Conservation (phyloP, 177 flowering plant species). For the Vitis hybrid region DNA sequence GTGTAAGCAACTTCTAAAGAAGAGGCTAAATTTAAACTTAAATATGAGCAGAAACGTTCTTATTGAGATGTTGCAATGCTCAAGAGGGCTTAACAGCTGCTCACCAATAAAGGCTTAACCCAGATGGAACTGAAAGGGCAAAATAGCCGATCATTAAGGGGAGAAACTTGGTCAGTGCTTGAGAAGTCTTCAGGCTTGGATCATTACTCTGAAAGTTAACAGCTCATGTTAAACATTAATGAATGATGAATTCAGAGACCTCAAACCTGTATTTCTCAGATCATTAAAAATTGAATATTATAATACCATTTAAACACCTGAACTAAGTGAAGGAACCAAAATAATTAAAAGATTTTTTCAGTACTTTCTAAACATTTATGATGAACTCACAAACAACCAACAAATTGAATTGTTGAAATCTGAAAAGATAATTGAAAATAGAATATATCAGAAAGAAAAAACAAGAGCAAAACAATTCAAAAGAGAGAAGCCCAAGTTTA, state of each 20-base stretch:
- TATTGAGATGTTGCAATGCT: neutral
- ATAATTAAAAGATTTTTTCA: too few relatives aligned
- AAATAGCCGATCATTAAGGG: slow-evolving; percentile 95
- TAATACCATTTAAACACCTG: too few relatives aligned
- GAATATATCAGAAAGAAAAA: too few relatives aligned
- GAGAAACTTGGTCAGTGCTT: slow-evolving; percentile 68
- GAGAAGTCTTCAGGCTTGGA: slow-evolving; percentile 82
- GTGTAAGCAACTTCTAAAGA: neutral
- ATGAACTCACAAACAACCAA: too few relatives aligned
- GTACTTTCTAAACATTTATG: too few relatives aligned
- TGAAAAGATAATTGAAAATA: too few relatives aligned
- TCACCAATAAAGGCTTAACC: slow-evolving; percentile 96
- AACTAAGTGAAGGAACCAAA: too few relatives aligned
- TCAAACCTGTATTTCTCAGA: neutral
- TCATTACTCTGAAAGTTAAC: slow-evolving; percentile 61
- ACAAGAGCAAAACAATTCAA: too few relatives aligned
- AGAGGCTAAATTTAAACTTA: neutral
- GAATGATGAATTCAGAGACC: neutral
- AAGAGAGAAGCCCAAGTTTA: too few relatives aligned
- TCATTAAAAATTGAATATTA: neutral
- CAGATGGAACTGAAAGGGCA: slow-evolving; percentile 96
- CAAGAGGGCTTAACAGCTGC: slow-evolving; percentile 21
- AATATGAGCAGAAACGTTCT: neutral
- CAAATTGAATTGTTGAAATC: too few relatives aligned
- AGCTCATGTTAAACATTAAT: neutral